Base-by-base conservation (phyloP, 352 stramenopile genomes). In the Thalassiosira exigua region DNA sequence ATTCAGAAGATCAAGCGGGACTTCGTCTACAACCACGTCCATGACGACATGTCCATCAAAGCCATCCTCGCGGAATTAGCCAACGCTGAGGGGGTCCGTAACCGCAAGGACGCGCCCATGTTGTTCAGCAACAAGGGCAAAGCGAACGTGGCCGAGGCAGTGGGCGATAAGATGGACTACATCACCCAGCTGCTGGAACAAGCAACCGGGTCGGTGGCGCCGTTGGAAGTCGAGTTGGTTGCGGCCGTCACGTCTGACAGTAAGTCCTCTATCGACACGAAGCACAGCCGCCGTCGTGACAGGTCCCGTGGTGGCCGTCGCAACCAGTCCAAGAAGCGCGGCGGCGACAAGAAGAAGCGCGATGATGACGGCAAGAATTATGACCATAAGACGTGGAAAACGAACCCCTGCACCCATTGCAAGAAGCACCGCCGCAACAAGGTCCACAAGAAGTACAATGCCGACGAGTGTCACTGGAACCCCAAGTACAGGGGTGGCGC, bases 391-490 rank as follows among this genome's bases (percentile, higher is more conserved):
- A 52, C 11, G 26, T 5, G 36, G 12, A 62, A 42, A 29, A 53
- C 51, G 30, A 73, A 76, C 17, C 54, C 58, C 1, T 79, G 70
- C 52, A 53, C 53, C 22, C 21, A 71, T 19, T 79, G 69, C 59
- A 29, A 30, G 12, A 57, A 66, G 33, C 33, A 59, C 59, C 44
- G 54, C 7, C 52, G 52, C 32, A 36, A 26, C 17, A 46, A 51
- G 11, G 27, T 26, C 3, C 60, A 73, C 32, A 29, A 26, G 0
- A 22, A 69, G 4, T 29, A 56, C 0, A 17, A 24, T 2, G 7
- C 4, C 1, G 41, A 2, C 1, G 2, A 73, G 26, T 79, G 60
- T 36, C 60, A 56, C 21, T 79, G 33, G 33, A 79, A 79, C 29
- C 24, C 46, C 7, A 79, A 79, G 19, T 51, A 51, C 14, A 52